Percentiles rank a stretch among this genome's conserved stretches.
Conservation (phyloP, 345 rosid genomes). For the Bruguiera gymnorhiza region DNA sequence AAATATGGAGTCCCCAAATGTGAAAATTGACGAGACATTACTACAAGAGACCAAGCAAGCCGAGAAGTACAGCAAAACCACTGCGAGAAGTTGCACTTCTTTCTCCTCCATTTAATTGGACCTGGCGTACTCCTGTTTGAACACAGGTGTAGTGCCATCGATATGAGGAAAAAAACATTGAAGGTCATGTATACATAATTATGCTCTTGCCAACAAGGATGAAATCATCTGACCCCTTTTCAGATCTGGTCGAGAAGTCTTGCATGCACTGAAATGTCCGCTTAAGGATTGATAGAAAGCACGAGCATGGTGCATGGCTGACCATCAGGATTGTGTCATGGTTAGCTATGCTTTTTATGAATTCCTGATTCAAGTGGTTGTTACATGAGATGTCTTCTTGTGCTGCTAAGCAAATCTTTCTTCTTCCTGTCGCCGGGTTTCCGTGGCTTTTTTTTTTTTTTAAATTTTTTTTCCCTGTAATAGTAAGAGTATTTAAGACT, state of each 20-base stretch:
- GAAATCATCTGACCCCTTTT: background rate
- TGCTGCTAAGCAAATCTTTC: background rate
- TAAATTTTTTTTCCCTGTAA: background rate
- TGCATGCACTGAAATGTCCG: too few relatives aligned
- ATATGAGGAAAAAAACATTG: background rate
- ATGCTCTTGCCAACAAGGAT: background rate
- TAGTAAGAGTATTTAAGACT: too few relatives aligned
- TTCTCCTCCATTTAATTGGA: conserved; percentile 8
- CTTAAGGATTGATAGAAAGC: background rate
- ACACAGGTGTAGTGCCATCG: background rate
- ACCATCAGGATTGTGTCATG: background rate
- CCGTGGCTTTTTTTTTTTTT: background rate
- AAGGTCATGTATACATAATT: background rate
- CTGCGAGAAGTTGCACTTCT: background rate
- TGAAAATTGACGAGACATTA: conserved; percentile 47
- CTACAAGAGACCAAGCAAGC: conserved; percentile 14
- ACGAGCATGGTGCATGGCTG: background rate
- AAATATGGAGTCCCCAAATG: conserved; percentile 63
- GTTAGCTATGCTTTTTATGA: background rate
- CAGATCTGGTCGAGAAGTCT: too few relatives aligned
- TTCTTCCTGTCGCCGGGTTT: background rate
- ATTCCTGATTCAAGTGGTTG: background rate
- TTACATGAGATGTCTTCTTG: background rate
- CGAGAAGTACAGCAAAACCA: background rate
- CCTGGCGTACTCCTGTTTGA: background rate